Conservation (phyloP, 1,284 basidiomycete genomes). For the Puccinia coronata region DNA sequence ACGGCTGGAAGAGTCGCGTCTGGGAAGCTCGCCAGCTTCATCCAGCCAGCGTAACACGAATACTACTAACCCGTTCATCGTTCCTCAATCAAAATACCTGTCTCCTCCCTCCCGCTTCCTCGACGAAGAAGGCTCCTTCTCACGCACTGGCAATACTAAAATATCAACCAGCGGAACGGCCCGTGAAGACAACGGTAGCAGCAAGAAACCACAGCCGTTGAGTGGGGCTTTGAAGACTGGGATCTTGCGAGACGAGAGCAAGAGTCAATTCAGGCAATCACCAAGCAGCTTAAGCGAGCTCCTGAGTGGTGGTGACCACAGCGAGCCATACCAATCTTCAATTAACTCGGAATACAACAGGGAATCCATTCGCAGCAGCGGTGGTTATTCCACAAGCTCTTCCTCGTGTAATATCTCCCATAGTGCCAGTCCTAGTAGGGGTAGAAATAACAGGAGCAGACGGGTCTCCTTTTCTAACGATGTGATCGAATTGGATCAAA, state of each 20-base stretch:
- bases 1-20: background rate
- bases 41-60: background rate
- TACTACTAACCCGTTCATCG: background rate
- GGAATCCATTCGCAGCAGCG: background rate
- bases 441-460: background rate
- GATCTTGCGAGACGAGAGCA: slow-evolving; percentile 15
- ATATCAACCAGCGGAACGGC: background rate
- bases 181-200: background rate
- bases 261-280: background rate
- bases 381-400: slow-evolving; percentile 8
- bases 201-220: background rate
- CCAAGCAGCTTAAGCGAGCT: background rate
- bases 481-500: slow-evolving; percentile 21
- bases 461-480: slow-evolving; percentile 33
- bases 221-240: slow-evolving; percentile 2
- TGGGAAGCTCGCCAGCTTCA: background rate
- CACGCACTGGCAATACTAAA: background rate
- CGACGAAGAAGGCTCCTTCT: background rate
- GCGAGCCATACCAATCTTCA: background rate
- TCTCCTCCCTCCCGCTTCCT: background rate
- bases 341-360: background rate
- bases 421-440: background rate
- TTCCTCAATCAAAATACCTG: slow-evolving; percentile 14
- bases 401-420: background rate
- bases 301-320: background rate